These are phyloP conservation scores for Scalesia atractyloides DNA, from an alignment of 129 eudicot species.

Conservation along the genomic window DNA sequence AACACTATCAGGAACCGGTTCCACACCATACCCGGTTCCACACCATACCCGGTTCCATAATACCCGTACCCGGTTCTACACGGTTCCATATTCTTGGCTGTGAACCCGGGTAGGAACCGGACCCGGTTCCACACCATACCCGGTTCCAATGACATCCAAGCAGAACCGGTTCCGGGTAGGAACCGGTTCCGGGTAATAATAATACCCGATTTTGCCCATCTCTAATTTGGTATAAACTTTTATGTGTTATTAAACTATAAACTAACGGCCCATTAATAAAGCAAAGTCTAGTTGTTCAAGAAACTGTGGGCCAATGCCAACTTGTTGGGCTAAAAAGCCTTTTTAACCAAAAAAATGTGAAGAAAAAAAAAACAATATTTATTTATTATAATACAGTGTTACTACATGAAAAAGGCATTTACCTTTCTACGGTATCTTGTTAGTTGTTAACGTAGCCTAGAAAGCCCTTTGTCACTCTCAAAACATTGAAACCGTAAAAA, in stretches of 20 bases:
- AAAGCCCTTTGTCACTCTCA: slow-evolving; percentile 22
- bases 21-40: no score
- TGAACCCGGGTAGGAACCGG: no score
- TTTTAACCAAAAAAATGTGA: not conserved
- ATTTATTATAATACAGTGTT: not conserved
- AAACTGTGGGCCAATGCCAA: not conserved
- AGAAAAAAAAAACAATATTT: not conserved
- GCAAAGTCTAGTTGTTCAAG: not conserved
- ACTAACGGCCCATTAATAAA: not conserved
- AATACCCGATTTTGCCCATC: no score
- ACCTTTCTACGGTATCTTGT: slow-evolving; percentile 17
- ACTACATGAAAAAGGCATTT: not conserved
- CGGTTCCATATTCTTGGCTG: no score
- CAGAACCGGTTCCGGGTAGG: no score
- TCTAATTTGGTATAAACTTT: not conserved
- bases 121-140: no score
- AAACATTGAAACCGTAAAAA: slow-evolving; percentile 12
- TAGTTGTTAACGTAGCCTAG: not conserved
- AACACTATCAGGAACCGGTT: no score
- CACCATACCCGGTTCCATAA: no score
- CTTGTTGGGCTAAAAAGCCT: not conserved
- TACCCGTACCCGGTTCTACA: no score
- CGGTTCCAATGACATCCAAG: no score
- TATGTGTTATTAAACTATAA: not conserved
- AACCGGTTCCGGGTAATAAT: no score